Conservation (phyloP, 805 yeast genomes). For the Clavispora vitiphila region DNA sequence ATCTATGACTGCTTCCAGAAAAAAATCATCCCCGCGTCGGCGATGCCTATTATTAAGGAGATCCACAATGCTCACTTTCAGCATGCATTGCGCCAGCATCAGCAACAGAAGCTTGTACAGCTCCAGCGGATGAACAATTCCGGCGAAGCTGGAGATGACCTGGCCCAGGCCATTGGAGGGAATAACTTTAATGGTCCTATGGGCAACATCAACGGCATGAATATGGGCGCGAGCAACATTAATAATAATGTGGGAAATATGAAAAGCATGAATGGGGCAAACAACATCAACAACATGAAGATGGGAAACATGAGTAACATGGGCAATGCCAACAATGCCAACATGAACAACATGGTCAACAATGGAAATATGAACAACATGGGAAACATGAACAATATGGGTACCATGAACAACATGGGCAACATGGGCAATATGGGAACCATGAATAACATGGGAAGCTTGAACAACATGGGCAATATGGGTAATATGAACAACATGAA, state of each 20-base stretch:
- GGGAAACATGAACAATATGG: slow-evolving; percentile 8
- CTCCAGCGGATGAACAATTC: slow-evolving; percentile 10
- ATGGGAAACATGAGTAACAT: slow-evolving; percentile 4
- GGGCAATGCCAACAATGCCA: slow-evolving; percentile 2
- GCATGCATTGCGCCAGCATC: slow-evolving; percentile 47
- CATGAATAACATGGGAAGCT: slow-evolving; percentile 8
- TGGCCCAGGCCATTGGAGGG: neutral
- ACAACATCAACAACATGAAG: slow-evolving; percentile 5
- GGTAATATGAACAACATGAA: slow-evolving; percentile 10
- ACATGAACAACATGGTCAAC: neutral
- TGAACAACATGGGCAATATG: slow-evolving; percentile 8
- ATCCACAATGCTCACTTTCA: slow-evolving; percentile 66
- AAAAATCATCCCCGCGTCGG: slow-evolving; percentile 53
- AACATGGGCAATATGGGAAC: slow-evolving; percentile 8
- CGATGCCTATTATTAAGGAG: slow-evolving; percentile 55
- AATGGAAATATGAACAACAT: neutral
- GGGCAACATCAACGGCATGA: slow-evolving; percentile 3
- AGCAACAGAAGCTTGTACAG: slow-evolving; percentile 32
- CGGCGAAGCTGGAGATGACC: neutral
- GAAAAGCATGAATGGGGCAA: neutral
- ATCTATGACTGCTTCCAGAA: slow-evolving; percentile 59
- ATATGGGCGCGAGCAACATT: neutral
- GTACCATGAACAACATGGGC: slow-evolving; percentile 10
- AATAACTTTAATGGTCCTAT: neutral
- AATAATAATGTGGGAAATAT: neutral